A percentile compares a stretch with the other conserved stretches of the same genome.
phyloP scores from a whole-genome alignment of 371 early-diverging fungal species.

The Mucor circinelloides region DNA sequence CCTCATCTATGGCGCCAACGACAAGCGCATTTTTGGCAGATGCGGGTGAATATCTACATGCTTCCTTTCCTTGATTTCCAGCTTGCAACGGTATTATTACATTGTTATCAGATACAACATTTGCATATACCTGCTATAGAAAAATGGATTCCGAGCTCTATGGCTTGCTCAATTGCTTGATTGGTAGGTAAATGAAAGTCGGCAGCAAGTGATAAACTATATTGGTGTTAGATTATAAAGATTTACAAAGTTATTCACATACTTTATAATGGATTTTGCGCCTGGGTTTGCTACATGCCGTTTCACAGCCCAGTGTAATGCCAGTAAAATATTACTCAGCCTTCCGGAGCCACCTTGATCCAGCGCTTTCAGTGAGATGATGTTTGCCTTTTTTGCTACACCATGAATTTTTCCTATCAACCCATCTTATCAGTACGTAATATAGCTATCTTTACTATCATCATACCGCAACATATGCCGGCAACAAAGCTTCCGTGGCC shows the following conservation, averaged over 20 bases:
- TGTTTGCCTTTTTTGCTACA: conserved; percentile 63
- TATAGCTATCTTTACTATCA: background rate
- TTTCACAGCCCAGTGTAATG: conserved; percentile 8
- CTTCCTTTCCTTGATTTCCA: conserved; percentile 65
- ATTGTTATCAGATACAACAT: background rate
- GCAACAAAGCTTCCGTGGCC: conserved; percentile 65
- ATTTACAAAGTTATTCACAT: conserved; percentile 10
- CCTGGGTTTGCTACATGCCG: background rate
- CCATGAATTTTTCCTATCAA: conserved; percentile 36
- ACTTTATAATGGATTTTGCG: conserved; percentile 12
- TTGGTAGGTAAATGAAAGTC: conserved; percentile 53
- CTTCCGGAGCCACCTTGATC: conserved; percentile 10
- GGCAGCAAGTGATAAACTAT: conserved; percentile 53
- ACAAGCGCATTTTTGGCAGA: conserved; percentile 78
- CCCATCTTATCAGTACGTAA: background rate
- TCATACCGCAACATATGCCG: conserved; percentile 43
- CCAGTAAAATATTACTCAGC: conserved; percentile 2
- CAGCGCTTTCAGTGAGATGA: conserved; percentile 27
- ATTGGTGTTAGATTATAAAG: background rate
- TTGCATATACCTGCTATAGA: conserved; percentile 44
- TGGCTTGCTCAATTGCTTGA: conserved; percentile 51
- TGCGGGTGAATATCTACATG: conserved; percentile 86
- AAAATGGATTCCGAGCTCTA: conserved; percentile 54
- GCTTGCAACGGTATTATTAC: conserved; percentile 15
- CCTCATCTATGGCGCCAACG: conserved; percentile 79